Evolutionary conservation across 106 monocot genomes (phyloP).

Genomic region (Amphibolis antarctica): DNA sequence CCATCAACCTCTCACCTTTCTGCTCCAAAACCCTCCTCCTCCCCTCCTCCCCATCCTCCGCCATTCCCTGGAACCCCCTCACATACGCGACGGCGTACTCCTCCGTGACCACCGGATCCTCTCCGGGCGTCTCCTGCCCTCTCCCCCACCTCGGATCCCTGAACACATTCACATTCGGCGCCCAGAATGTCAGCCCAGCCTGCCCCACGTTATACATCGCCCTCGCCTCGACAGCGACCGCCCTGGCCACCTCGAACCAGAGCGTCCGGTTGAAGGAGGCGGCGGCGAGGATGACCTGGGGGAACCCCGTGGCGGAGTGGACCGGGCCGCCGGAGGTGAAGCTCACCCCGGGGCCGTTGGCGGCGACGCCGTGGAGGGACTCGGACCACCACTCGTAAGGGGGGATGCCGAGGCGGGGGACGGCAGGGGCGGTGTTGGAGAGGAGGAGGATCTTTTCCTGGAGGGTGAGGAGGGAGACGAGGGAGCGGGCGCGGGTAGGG

Average conservation of each 20-base stretch:
- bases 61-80: constrained; percentile 44
- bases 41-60: neutral
- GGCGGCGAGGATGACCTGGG: constrained; percentile 68
- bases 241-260: constrained; percentile 39
- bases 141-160: constrained; percentile 92
- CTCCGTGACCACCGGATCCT: constrained; percentile 54
- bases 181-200: constrained; percentile 97
- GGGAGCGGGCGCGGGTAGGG: constrained; percentile 32
- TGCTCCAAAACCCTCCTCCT: constrained; percentile 1
- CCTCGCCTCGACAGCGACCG: constrained; percentile 56
- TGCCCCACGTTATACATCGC: constrained; percentile 69
- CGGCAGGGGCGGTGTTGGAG: constrained; percentile 49
- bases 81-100: constrained; percentile 64
- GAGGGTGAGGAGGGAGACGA: constrained; percentile 67
- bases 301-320: constrained; percentile 67
- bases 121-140: constrained; percentile 92
- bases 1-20: constrained; percentile 29
- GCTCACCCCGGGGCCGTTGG: constrained; percentile 72
- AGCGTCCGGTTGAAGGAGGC: constrained; percentile 75
- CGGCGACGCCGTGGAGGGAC: constrained; percentile 78
- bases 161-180: constrained; percentile 89
- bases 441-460: constrained; percentile 58
- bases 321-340: constrained; percentile 37
- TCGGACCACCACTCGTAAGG: constrained; percentile 93
- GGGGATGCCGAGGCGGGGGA: constrained; percentile 73